Percentiles rank a stretch among this genome's conserved stretches.
phyloP scores from a whole-genome alignment of 1,284 basidiomycete species.

The Sporisorium graminicola region DNA sequence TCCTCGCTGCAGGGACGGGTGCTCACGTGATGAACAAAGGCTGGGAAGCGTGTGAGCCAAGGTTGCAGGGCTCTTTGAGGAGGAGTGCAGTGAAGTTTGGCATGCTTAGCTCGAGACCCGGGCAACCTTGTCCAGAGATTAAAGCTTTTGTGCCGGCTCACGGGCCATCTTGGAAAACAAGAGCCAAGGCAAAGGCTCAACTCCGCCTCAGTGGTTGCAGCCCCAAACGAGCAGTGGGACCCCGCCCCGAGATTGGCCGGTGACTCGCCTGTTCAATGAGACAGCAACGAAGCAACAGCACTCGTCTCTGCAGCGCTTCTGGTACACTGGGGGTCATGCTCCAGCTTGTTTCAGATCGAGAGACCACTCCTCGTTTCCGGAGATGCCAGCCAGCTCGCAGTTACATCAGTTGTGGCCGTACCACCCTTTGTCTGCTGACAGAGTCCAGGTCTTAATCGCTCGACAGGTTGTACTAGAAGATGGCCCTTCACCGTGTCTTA shows the following conservation, averaged over 20 bases:
- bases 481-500: background rate
- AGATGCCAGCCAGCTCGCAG: background rate
- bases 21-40: background rate
- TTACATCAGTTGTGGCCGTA: background rate
- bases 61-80: background rate
- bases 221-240: background rate
- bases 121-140: background rate
- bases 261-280: background rate
- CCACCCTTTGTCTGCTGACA: background rate
- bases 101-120: background rate
- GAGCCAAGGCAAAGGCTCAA: background rate
- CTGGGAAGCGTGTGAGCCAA: background rate
- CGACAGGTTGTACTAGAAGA: background rate
- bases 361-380: background rate
- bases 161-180: conserved; percentile 4
- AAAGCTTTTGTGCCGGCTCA: background rate
- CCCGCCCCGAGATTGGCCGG: conserved; percentile 6
- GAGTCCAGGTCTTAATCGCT: background rate
- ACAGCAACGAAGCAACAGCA: no score
- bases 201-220: background rate
- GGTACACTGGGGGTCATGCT: background rate
- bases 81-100: background rate
- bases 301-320: background rate
- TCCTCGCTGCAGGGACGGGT: no score
- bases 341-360: conserved; percentile 1